Base-by-base conservation (phyloP, 2,329 filamentous ascomycete genomes). In the Stachybotrys chartarum region DNA sequence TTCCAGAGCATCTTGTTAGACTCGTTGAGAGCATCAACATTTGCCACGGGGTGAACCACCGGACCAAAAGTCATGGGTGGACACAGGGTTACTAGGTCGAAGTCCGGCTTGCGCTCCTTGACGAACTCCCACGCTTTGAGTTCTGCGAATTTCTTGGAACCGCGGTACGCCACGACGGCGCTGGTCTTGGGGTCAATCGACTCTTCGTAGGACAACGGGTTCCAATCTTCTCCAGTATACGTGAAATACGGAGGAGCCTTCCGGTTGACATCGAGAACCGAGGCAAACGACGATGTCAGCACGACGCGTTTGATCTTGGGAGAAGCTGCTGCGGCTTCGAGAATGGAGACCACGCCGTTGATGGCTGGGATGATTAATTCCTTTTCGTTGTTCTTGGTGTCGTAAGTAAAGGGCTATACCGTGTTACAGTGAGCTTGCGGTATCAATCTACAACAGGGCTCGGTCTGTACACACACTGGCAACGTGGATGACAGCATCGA, bases 271-370 rank as follows among this genome's bases (percentile, higher is more conserved):
- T 87, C 75, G 51, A 86, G 63, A 17, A 88, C 85, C 0, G 84
- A 75, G n/a, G 85, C 85, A 61, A 88, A 88, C 2, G 84, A 87
- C 3, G 83, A 87, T 0, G 85, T 88, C 59, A 88, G 79, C 49
- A 85, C 71, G 42, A 75, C 48, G 6, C 69, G 67, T 12, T 58
- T 63, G 35, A 72, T 61, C 1, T 52, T 57, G 1, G 60, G 55
- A 31, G 57, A 59, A 5, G 56, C 47, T 7, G 63, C 59, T 6
- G 64, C 62, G 1, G 72, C 72, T 6, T 66, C 64, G 8, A 79
- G 61, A 17, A 79, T 67, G 0, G 74, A 69, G 5, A 64, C 67
- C 2, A 77, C 73, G 2, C 77, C 76, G 46, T 75, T 74, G 32
- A 79, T 74, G 1, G 76, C 75, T 0, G 77, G 77, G 5, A 69